Conservation (phyloP, 108 stramenopile species). For the Pseudonitzschia pungens region DNA sequence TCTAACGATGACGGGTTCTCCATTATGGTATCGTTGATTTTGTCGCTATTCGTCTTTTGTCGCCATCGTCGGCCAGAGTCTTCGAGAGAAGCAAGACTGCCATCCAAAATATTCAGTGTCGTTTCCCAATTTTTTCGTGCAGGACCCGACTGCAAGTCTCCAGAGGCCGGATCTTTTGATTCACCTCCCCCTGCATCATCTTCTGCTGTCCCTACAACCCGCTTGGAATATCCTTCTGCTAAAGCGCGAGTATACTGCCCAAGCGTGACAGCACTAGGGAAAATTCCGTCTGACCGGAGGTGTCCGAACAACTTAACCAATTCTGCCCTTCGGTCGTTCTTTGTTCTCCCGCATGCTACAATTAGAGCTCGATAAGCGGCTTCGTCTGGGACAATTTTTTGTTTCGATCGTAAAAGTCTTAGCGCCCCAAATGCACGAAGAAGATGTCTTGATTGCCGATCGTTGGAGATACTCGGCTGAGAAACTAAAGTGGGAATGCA, state of each 20-base stretch:
- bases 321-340: slow-evolving; percentile 70
- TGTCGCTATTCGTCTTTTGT: slow-evolving; percentile 25
- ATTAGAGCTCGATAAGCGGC: slow-evolving; percentile 83
- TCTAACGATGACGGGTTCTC: slow-evolving; percentile 11
- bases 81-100: slow-evolving; percentile 51
- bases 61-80: slow-evolving; percentile 76
- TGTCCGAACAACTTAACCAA: slow-evolving; percentile 78
- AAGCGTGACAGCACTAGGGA: slow-evolving; percentile 82
- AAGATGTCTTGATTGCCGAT: slow-evolving; percentile 70
- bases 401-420: slow-evolving; percentile 64
- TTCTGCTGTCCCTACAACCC: slow-evolving; percentile 27
- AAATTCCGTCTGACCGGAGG: slow-evolving; percentile 78
- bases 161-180: slow-evolving; percentile 11
- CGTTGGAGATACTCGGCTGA: slow-evolving; percentile 47
- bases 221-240: slow-evolving; percentile 86
- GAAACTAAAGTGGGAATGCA: slow-evolving; percentile 75
- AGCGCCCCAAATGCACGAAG: slow-evolving; percentile 82
- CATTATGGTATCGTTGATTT: background rate
- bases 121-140: slow-evolving; percentile 10
- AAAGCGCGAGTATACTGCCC: slow-evolving; percentile 84
- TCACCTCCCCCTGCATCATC: slow-evolving; percentile 31
- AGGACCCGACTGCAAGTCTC: slow-evolving; percentile 1
- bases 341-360: slow-evolving; percentile 79
- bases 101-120: slow-evolving; percentile 55
- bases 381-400: slow-evolving; percentile 81